Conservation (phyloP, 805 yeast species). For the Hyphopichia homilentoma region DNA sequence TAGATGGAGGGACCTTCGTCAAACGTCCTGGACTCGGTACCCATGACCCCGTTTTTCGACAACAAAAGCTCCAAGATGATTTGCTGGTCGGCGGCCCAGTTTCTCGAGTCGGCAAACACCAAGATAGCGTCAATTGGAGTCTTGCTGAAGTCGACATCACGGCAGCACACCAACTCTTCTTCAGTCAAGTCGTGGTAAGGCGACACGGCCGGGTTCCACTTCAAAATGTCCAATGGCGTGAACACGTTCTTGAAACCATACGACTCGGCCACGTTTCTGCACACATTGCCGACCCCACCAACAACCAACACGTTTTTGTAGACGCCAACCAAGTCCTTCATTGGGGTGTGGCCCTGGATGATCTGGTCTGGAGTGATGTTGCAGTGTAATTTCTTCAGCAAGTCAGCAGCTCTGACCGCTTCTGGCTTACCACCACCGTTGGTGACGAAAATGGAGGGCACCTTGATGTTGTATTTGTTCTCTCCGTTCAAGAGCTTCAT, state of each 20-base stretch:
- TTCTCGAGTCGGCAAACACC: conserved; percentile 88
- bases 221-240: conserved; percentile 77
- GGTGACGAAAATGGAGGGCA: conserved; percentile 82
- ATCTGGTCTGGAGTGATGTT: conserved; percentile 73
- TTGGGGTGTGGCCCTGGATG: conserved; percentile 92
- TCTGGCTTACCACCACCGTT: conserved; percentile 93
- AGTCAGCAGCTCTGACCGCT: conserved; percentile 64
- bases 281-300: conserved; percentile 84
- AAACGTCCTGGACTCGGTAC: conserved; percentile 65
- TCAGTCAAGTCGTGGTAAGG: conserved; percentile 79
- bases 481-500: conserved; percentile 70
- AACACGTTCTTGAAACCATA: conserved; percentile 83
- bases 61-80: conserved; percentile 77
- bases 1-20: conserved; percentile 80
- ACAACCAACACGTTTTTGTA: conserved; percentile 77
- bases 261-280: conserved; percentile 76
- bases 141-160: conserved; percentile 62
- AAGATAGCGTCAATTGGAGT: conserved; percentile 72
- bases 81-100: conserved; percentile 93
- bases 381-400: conserved; percentile 56
- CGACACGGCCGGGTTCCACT: conserved; percentile 82
- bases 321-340: conserved; percentile 70
- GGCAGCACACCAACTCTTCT: conserved; percentile 57
- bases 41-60: conserved; percentile 78
- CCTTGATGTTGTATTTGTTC: conserved; percentile 70